These are phyloP conservation scores for Zoysia japonica DNA, from an alignment of 176 grass and related monocot genomes.

Conservation along the genomic window DNA sequence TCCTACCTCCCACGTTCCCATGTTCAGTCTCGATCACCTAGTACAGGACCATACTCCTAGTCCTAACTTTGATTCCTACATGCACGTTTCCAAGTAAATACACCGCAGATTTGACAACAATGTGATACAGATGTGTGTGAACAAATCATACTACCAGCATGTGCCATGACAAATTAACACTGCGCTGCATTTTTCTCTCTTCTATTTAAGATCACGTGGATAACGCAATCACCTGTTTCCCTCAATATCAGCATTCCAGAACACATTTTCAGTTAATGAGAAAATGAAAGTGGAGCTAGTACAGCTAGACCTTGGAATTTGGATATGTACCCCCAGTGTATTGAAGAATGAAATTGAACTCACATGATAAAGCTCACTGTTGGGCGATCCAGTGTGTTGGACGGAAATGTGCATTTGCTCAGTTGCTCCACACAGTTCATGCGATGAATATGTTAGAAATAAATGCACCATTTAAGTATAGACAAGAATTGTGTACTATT, in stretches of 20 bases:
- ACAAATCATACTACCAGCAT: constrained; percentile 16
- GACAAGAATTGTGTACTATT: constrained; percentile 22
- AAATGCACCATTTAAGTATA: constrained; percentile 32
- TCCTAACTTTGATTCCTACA: constrained; percentile 26
- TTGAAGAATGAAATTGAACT: constrained; percentile 32
- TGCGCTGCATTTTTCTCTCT: neutral
- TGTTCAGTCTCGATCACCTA: constrained; percentile 30
- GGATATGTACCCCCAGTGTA: neutral
- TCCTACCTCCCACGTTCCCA: constrained; percentile 32
- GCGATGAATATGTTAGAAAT: constrained; percentile 48
- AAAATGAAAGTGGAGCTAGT: neutral
- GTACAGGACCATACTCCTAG: constrained; percentile 6
- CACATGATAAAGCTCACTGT: neutral
- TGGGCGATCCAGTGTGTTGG: constrained; percentile 29
- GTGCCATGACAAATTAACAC: neutral
- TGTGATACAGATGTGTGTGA: constrained; percentile 19
- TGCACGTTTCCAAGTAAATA: constrained; percentile 23
- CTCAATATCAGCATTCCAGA: neutral
- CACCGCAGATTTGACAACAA: constrained; percentile 3
- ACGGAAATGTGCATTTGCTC: constrained; percentile 25
- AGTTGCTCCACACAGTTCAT: constrained; percentile 36
- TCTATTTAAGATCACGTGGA: neutral
- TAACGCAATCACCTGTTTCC: neutral
- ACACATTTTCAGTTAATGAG: neutral
- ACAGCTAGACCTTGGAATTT: neutral